Conservation (phyloP, 2,329 filamentous ascomycete species). For the Colletotrichum sp. region DNA sequence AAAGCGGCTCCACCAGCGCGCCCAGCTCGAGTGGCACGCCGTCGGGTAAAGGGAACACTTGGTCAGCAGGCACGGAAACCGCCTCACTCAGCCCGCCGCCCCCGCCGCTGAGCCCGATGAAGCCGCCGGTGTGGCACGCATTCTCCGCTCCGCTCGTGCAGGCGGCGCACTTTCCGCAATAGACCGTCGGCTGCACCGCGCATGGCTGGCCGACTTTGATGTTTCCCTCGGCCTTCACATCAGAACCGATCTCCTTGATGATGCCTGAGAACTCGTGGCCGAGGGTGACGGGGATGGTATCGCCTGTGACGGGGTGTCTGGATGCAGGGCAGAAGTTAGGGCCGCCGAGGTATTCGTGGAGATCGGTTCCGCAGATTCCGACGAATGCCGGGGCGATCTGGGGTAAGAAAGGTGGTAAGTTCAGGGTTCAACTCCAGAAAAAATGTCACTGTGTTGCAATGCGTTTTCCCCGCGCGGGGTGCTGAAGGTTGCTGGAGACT, state of each 20-base stretch:
- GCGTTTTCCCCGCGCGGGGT: neutral
- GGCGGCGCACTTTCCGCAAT: slow-evolving; percentile 57
- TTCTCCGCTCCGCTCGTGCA: slow-evolving; percentile 48
- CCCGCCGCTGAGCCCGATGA: slow-evolving; percentile 42
- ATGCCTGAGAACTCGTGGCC: slow-evolving; percentile 69
- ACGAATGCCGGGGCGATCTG: slow-evolving; percentile 33
- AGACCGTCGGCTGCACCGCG: slow-evolving; percentile 62
- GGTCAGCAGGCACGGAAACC: slow-evolving; percentile 51
- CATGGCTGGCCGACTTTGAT: slow-evolving; percentile 59
- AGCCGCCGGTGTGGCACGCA: slow-evolving; percentile 47
- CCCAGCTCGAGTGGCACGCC: slow-evolving; percentile 56
- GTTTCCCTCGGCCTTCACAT: neutral
- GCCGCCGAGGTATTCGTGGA: slow-evolving; percentile 36
- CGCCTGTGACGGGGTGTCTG: slow-evolving; percentile 62
- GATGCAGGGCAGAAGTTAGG: slow-evolving; percentile 31
- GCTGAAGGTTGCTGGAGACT: neutral
- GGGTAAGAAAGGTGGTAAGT: neutral
- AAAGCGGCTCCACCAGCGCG: slow-evolving; percentile 67
- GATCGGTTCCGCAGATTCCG: slow-evolving; percentile 39
- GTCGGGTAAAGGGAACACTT: slow-evolving; percentile 53
- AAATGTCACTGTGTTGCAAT: neutral
- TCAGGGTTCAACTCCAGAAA: neutral
- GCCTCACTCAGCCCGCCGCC: slow-evolving; percentile 59
- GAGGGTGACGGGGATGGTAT: slow-evolving; percentile 60
- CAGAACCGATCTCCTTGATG: slow-evolving; percentile 52